Evolutionary conservation across 495 filamentous ascomycete species (phyloP), one percentile per base, ranked within the genome.

Genomic region (Bombardia bombarda): DNA sequence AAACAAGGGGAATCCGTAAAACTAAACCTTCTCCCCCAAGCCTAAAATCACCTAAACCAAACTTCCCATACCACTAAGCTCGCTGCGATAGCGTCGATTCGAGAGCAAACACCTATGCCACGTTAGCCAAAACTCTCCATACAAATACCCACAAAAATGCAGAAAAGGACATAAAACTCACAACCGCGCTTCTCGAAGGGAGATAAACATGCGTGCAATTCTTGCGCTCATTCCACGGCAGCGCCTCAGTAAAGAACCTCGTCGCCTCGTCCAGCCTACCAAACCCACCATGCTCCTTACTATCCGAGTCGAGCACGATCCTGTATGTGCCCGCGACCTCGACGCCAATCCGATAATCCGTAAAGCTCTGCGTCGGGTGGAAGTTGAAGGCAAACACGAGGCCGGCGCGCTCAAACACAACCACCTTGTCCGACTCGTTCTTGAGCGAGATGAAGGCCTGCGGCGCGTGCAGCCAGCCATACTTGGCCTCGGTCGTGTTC

Each of bases 321-420:
- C 80, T 75, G 61, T 98, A 98, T 10, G 86, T 95, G 16, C 92
- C 92, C 2, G 81, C 58, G 8, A 74, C 67, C 38, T 97, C 86
- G 36, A 98, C 75, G 1, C 92, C 92, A 43, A 97, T 81, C 16
- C 93, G 75, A 56, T 95, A 98, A 58, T 97, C 93, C 14, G 87
- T 79, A 60, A 83, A 98, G 70, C 87, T 94, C 32, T 83, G 55
- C n/a, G 76, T 76, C 4, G 86, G 82, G 58, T 96, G 81, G 73
- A 95, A 95, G 65, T 98, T 98, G 74, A 98, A 97, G 51, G 95
- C 77, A 76, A 86, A 98, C 24, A 98, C 68, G 32, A 95, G 61
- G 0, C 89, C 89, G 3, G 80, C 92, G 19, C 92, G 79, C 68
- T 98, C 92, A 61, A 97, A 98, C 38, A 93, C 90, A 48, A 98